Conservation (phyloP, 371 early-diverging fungal species). For the Rhizopus microsporus region DNA sequence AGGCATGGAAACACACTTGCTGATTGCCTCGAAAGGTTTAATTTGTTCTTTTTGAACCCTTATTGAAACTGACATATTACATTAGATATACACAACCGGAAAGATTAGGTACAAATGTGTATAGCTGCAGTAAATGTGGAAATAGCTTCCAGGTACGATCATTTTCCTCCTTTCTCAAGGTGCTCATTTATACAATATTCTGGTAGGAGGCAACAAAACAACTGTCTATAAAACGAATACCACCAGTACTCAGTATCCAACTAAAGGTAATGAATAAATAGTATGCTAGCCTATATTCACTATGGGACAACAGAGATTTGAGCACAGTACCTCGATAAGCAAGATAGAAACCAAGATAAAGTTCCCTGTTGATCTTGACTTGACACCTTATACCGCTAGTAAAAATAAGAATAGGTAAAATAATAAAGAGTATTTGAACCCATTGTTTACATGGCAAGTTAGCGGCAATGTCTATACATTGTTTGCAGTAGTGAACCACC, state of each 20-base stretch:
- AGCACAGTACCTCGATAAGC: constrained; percentile 68
- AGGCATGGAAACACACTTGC: constrained; percentile 45
- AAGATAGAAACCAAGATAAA: constrained; percentile 89
- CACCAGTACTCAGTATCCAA: constrained; percentile 88
- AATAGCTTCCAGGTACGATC: constrained; percentile 49
- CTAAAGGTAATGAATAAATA: constrained; percentile 68
- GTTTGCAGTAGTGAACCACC: constrained; percentile 91
- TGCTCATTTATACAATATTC: not conserved
- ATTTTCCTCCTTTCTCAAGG: not conserved
- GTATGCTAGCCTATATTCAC: not conserved
- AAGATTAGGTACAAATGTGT: constrained; percentile 67
- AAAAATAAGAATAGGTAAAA: constrained; percentile 34
- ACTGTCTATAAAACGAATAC: constrained; percentile 79
- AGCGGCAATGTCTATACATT: constrained; percentile 74
- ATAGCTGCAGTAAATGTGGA: constrained; percentile 75
- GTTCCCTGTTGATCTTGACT: constrained; percentile 88
- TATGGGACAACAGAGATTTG: constrained; percentile 71
- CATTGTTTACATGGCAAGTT: not conserved
- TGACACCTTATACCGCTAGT: constrained; percentile 85
- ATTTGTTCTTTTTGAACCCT: not conserved
- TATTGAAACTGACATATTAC: not conserved
- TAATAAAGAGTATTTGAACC: not conserved
- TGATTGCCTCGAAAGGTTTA: constrained; percentile 61
- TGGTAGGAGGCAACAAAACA: constrained; percentile 80
- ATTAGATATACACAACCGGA: constrained; percentile 76